Evolutionary conservation across 192 early-diverging fungal genomes (phyloP), one percentile per base, ranked within the genome.

Genomic region (Entomortierella chlamydospora): DNA sequence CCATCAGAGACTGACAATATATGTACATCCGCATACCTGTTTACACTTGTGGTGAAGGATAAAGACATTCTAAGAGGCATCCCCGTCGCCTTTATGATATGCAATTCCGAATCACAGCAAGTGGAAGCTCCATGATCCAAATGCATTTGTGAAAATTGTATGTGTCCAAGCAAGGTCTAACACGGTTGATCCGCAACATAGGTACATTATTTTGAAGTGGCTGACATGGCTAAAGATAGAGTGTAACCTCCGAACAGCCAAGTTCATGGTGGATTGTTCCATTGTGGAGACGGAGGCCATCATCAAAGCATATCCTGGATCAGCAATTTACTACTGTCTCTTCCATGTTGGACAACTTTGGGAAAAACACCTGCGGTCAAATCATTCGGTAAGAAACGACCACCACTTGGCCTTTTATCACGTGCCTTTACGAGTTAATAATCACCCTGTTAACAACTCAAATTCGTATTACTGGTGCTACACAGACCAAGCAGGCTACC

Each of bases 281-380:
- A 5, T 50, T 22, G 22, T 50, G 49, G 49, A 50, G 49, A 50
- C 49, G 22, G 49, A 50, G 49, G 49, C 49, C 49, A 50, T 50
- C 49, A 50, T 50, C 15, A 50, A 22, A 50, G 22, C 49, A 22
- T 50, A 50, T 50, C 49, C 49, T 50, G 49, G 22, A 50, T 17
- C 22, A 22, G 20, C 49, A 50, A 50, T 50, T 22, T 50, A 22
- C 22, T 50, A 50, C 22, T 23, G 49, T 50, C 15, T 17, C 49
- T 50, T 50, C 22, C 22, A 50, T 23, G 49, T 17, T 22, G 17
- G 15, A 50, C 49, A 50, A 50, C 22, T 50, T 50, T 17, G 49
- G 15, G 22, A 50, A 50, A 37, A 37, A 37, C 34, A 37, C 10
- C 34, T 37, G 34, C 34, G 34, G 34, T 37, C 34, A 37, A 37